Evolutionary conservation across 1,139 yeast species (phyloP), one percentile per base, ranked within the genome.

Genomic region (Keqinozyma sinolaborantium): DNA sequence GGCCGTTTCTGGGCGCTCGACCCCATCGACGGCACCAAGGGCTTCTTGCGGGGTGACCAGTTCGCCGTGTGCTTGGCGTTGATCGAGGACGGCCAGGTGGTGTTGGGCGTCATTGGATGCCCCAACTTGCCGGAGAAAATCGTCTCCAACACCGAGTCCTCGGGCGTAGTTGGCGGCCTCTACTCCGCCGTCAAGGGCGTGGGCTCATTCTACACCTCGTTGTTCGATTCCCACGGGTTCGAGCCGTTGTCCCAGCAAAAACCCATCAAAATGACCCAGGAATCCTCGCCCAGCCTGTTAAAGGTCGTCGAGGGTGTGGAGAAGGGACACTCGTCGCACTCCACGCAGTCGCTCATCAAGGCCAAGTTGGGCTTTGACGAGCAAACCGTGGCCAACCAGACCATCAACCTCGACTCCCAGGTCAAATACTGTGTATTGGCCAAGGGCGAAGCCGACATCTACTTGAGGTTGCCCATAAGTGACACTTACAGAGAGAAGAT

Each of bases 1-100:
- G 95, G 96, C 19, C 70, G 97, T 41, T 79, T 85, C 56, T 92
- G 99, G 99, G 95, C 97, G 0, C 64, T 92, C 50, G 99, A 92
- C 53, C 99, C 99, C 21, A 90, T 92, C 41, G 99, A 92, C 53
- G 99, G 99, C 11, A 92, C 99, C 14, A 90, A 90, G 55, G 99
- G 99, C 0, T 92, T 92, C 52, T 66, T 92, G 36, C 72, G 99
- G 52, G 95, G 95, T 26, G 97, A 90, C 40, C 99, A 92, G 56
- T 92, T 87, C 58, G 97, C 98, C 3, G 95, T 92, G 2, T 94
- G 99, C 53, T 65, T 92, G 34, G 97, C 95, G 0, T 65, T 92
- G 42, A 80, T 92, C 33, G 94, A 81, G 28, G 83, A 90, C 50
- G 95, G 96, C 9, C 66, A 76, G 36, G 95, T 87, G 2, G 80